Evolutionary conservation across 2,329 filamentous ascomycete species (phyloP).

Genomic region (Drechslera avenae): DNA sequence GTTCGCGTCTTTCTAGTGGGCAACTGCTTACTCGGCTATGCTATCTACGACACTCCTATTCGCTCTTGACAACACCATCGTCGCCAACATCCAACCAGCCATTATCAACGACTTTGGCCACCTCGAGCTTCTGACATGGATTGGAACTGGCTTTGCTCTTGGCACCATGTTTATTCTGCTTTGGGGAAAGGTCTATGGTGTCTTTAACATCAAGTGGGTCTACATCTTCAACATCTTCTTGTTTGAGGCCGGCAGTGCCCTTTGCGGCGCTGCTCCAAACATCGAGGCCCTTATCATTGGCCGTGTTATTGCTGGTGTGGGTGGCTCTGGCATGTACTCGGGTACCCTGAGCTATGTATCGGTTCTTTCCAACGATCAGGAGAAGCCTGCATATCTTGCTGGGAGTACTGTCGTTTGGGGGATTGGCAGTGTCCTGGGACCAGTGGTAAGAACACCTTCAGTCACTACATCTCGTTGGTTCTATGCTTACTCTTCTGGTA

Average conservation of each 20-base stretch:
- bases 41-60: constrained; percentile 17
- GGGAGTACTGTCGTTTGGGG: constrained; percentile 48
- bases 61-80: constrained; percentile 34
- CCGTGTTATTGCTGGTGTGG: constrained; percentile 52
- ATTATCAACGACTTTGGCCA: constrained; percentile 33
- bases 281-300: constrained; percentile 49
- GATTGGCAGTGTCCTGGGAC: constrained; percentile 47
- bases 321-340: constrained; percentile 51
- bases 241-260: constrained; percentile 40
- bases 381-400: constrained; percentile 44
- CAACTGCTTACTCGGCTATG: not conserved
- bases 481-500: not conserved
- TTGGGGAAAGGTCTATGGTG: constrained; percentile 47
- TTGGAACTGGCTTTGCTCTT: constrained; percentile 38
- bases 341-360: constrained; percentile 35
- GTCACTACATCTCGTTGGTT: not conserved
- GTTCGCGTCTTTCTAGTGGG: not conserved
- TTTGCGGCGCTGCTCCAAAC: constrained; percentile 42
- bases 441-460: constrained; percentile 17
- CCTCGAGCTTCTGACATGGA: constrained; percentile 33
- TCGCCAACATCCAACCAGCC: constrained; percentile 38
- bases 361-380: constrained; percentile 8
- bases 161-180: constrained; percentile 21
- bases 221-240: constrained; percentile 20
- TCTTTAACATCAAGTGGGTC: constrained; percentile 54